phyloP scores from a whole-genome alignment of 2,329 filamentous ascomycete genomes.

The Phaeosphaeria sp. region DNA sequence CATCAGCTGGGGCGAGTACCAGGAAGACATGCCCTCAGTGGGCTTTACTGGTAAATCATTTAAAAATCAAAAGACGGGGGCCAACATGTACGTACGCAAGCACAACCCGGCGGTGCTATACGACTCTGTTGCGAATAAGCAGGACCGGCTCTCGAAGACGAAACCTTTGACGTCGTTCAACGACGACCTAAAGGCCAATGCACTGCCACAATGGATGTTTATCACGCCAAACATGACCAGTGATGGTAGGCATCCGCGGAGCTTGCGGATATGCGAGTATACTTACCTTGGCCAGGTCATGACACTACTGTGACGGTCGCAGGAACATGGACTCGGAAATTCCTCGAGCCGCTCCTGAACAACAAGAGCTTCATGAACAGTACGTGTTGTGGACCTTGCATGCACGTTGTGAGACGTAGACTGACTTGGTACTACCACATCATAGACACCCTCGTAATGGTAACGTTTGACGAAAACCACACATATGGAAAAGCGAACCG shows the following conservation, averaged over 20 bases:
- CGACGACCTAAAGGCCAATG: constrained; percentile 29
- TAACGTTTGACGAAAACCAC: constrained; percentile 82
- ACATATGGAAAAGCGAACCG: constrained; percentile 71
- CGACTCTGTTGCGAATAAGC: constrained; percentile 66
- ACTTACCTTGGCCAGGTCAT: constrained; percentile 52
- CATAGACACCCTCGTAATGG: constrained; percentile 71
- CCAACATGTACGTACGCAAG: constrained; percentile 82
- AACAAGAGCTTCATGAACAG: constrained; percentile 74
- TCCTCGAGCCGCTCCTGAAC: constrained; percentile 72
- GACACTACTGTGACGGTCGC: constrained; percentile 74
- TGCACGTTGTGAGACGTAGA: no score
- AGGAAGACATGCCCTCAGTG: constrained; percentile 77
- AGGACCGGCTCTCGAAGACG: constrained; percentile 68
- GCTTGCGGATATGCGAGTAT: neutral
- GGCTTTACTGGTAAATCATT: constrained; percentile 72
- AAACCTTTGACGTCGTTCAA: constrained; percentile 78
- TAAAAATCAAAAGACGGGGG: constrained; percentile 69
- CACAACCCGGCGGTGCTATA: constrained; percentile 74
- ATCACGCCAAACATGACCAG: constrained; percentile 72
- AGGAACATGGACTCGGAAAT: constrained; percentile 70
- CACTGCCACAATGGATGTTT: constrained; percentile 42
- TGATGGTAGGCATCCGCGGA: constrained; percentile 58
- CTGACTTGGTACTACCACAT: no score
- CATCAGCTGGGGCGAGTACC: constrained; percentile 66
- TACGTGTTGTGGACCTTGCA: no score